Percentiles rank a stretch among this genome's conserved stretches.
phyloP scores from a whole-genome alignment of 768 basidiomycete species.

The Sarcodon sp. region DNA sequence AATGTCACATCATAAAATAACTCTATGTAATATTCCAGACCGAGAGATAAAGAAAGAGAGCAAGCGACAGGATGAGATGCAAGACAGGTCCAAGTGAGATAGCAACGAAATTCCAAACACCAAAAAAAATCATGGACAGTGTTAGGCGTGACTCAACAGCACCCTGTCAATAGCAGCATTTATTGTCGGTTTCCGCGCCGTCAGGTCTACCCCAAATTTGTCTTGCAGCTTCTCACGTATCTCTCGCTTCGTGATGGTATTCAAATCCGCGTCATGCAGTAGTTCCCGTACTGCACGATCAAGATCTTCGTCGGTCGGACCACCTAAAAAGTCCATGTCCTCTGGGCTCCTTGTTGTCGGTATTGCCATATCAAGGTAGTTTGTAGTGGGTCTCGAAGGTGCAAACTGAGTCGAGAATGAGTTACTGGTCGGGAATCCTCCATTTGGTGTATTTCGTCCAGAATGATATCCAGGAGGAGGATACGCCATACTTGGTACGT shows the following conservation, averaged over 20 bases:
- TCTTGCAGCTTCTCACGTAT: conserved; percentile 78
- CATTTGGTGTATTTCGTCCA: conserved; percentile 41
- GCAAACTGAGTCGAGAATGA: conserved; percentile 38
- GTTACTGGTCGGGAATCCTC: background rate
- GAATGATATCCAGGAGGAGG: conserved; percentile 40
- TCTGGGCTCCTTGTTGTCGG: conserved; percentile 41
- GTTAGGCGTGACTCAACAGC: conserved; percentile 35
- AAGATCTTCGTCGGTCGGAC: conserved; percentile 60
- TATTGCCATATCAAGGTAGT: conserved; percentile 65
- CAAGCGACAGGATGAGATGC: too few relatives aligned
- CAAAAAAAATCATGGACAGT: background rate
- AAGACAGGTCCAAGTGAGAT: too few relatives aligned
- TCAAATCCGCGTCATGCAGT: conserved; percentile 70
- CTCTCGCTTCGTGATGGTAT: conserved; percentile 85
- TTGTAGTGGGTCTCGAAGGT: conserved; percentile 60
- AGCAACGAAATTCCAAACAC: too few relatives aligned
- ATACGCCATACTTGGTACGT: conserved; percentile 32
- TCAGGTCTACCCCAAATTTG: conserved; percentile 68
- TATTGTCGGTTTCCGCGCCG: conserved; percentile 56
- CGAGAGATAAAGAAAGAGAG: too few relatives aligned
- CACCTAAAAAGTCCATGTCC: conserved; percentile 29
- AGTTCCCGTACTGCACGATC: conserved; percentile 64
- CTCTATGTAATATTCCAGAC: too few relatives aligned
- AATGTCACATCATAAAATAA: too few relatives aligned
- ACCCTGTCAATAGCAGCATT: conserved; percentile 69